Conservation (phyloP, 2,329 filamentous ascomycete genomes). For the Orbilia brochopaga region DNA sequence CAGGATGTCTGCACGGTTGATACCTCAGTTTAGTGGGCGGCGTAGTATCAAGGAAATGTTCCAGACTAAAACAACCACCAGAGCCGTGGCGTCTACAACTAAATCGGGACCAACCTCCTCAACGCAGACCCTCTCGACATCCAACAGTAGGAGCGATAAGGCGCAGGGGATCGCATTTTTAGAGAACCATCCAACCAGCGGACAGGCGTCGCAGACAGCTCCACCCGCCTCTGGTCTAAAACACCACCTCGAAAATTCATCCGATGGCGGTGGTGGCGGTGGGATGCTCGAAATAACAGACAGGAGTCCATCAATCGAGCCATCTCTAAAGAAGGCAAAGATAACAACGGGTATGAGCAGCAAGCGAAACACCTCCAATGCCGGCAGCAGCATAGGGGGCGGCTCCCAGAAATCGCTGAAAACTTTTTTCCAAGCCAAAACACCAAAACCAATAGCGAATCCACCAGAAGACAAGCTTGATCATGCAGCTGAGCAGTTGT, state of each 20-base stretch:
- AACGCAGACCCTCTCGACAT: slow-evolving; percentile 19
- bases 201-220: neutral
- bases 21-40: slow-evolving; percentile 85
- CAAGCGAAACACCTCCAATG: slow-evolving; percentile 9
- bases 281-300: slow-evolving; percentile 6
- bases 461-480: slow-evolving; percentile 2
- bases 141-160: slow-evolving; percentile 51
- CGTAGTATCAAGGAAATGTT: slow-evolving; percentile 95
- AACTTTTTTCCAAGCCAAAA: slow-evolving; percentile 15
- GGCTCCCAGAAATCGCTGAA: slow-evolving; percentile 25
- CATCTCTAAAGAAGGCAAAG: slow-evolving; percentile 38
- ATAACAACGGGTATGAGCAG: neutral
- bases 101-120: slow-evolving; percentile 56
- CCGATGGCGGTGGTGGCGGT: neutral
- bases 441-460: neutral
- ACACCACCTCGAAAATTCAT: slow-evolving; percentile 3
- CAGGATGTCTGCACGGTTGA: slow-evolving; percentile 77
- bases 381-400: neutral
- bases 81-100: slow-evolving; percentile 63
- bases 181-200: slow-evolving; percentile 15
- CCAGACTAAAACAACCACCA: slow-evolving; percentile 40
- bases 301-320: slow-evolving; percentile 3
- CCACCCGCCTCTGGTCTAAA: slow-evolving; percentile 59
- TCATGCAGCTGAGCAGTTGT: slow-evolving; percentile 1
- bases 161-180: slow-evolving; percentile 46